Conservation (phyloP, 1,139 yeast species). For the Suhomyces choctaworum region DNA sequence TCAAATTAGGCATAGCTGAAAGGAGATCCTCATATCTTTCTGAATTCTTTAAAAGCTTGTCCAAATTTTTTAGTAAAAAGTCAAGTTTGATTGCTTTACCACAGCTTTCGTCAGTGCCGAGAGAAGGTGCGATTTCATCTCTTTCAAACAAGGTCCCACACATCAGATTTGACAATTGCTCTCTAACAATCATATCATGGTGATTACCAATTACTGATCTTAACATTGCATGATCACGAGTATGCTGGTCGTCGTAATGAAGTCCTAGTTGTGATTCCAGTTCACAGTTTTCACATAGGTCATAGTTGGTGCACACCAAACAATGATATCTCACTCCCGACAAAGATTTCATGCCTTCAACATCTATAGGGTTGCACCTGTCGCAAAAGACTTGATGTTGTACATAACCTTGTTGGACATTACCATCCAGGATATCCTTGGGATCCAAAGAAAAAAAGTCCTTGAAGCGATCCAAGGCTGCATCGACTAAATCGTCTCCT, state of each 20-base stretch:
- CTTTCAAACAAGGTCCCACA: too few species aligned
- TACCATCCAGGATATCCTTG: not conserved
- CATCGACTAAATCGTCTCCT: slow-evolving; percentile 28
- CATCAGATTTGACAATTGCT: too few species aligned
- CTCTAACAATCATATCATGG: too few species aligned
- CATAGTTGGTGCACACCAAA: slow-evolving; percentile 54
- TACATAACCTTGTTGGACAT: not conserved
- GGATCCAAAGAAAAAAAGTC: slow-evolving; percentile 15
- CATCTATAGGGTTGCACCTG: slow-evolving; percentile 32
- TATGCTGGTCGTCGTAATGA: too few species aligned
- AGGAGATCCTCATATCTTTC: slow-evolving; percentile 26
- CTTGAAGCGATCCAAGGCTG: slow-evolving; percentile 26
- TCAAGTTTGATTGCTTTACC: too few species aligned
- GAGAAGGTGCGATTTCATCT: too few species aligned
- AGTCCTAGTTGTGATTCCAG: slow-evolving; percentile 16
- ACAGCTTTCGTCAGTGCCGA: too few species aligned
- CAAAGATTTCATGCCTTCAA: slow-evolving; percentile 31
- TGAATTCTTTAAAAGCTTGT: slow-evolving; percentile 25
- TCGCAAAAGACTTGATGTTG: slow-evolving; percentile 53
- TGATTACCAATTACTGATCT: too few species aligned
- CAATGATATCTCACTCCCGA: slow-evolving; percentile 56
- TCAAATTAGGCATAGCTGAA: slow-evolving; percentile 1
- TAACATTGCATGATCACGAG: too few species aligned
- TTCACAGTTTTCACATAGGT: slow-evolving; percentile 57
- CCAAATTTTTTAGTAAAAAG: slow-evolving; percentile 24